Conservation (phyloP, 1,284 basidiomycete species). For the Microbotryomycetes sp. region DNA sequence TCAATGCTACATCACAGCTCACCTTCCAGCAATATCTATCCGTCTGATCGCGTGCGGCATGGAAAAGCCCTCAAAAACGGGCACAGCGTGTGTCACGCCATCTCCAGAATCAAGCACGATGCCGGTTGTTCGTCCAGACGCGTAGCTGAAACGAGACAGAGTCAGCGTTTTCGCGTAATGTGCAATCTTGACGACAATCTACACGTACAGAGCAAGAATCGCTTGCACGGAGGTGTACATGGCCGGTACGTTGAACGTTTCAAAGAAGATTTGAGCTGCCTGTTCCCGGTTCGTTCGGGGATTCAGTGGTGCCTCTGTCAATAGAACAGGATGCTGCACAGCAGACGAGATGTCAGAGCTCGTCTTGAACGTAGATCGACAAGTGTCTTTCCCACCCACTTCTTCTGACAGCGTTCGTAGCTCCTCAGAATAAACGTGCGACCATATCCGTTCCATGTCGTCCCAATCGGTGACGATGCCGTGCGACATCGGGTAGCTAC, state of each 20-base stretch:
- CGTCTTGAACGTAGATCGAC: neutral
- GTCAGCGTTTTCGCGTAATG: too few relatives aligned
- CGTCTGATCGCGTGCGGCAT: conserved; percentile 97
- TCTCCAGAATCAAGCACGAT: conserved; percentile 98
- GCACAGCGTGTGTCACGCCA: conserved; percentile 97
- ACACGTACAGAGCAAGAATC: conserved; percentile 87
- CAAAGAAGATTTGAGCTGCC: conserved; percentile 96
- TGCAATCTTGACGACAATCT: too few relatives aligned
- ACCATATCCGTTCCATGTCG: conserved; percentile 98
- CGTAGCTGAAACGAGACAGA: conserved; percentile 60
- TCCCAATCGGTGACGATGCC: conserved; percentile 79
- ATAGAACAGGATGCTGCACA: conserved; percentile 80
- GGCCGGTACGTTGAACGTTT: conserved; percentile 98
- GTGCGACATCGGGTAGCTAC: conserved; percentile 87
- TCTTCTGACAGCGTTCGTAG: conserved; percentile 91
- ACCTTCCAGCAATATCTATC: conserved; percentile 93
- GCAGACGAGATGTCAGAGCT: conserved; percentile 1
- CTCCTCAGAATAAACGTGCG: conserved; percentile 91
- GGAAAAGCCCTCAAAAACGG: conserved; percentile 97
- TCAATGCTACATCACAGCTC: conserved; percentile 36
- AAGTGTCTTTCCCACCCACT: conserved; percentile 50
- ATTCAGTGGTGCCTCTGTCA: conserved; percentile 92
- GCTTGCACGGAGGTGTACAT: conserved; percentile 96
- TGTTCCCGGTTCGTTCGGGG: conserved; percentile 89
- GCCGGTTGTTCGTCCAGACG: conserved; percentile 96